Evolutionary conservation across 2,329 filamentous ascomycete genomes (phyloP).

Genomic region (Penicillium sp.): DNA sequence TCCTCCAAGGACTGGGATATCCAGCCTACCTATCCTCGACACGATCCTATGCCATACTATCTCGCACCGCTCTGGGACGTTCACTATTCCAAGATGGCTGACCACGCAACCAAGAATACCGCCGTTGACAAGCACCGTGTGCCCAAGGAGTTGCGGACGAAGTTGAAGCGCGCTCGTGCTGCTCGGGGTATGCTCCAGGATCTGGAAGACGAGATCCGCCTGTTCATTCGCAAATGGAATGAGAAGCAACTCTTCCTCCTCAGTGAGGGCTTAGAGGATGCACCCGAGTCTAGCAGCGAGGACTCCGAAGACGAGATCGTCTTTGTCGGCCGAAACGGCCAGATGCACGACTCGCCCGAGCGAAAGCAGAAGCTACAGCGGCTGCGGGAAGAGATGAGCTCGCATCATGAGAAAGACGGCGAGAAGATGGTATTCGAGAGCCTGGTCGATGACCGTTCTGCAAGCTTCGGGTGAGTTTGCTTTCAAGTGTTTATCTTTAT

Average conservation of each 20-base stretch:
- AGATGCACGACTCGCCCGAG: conserved; percentile 60
- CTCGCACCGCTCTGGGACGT: conserved; percentile 83
- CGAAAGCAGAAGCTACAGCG: conserved; percentile 56
- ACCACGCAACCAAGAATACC: conserved; percentile 38
- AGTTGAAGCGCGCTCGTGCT: conserved; percentile 74
- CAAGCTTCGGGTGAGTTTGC: conserved; percentile 72
- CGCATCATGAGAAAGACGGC: conserved; percentile 47
- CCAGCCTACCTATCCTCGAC: conserved; percentile 74
- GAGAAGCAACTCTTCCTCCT: conserved; percentile 49
- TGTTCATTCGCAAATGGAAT: conserved; percentile 66
- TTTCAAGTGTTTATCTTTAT: background rate
- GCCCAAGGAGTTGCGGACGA: conserved; percentile 75
- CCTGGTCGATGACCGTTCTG: conserved; percentile 69
- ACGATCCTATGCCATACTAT: conserved; percentile 76
- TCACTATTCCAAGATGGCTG: conserved; percentile 43
- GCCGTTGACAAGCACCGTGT: conserved; percentile 51
- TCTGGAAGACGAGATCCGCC: conserved; percentile 78
- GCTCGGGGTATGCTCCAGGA: conserved; percentile 78
- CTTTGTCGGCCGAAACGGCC: conserved; percentile 70
- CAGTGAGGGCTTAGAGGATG: conserved; percentile 47
- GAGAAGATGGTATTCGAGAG: conserved; percentile 79
- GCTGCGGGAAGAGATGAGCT: conserved; percentile 30
- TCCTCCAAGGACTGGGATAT: conserved; percentile 79
- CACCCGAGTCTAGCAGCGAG: conserved; percentile 41
- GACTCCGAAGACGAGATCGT: conserved; percentile 83